Evolutionary conservation across 805 yeast genomes (phyloP), one percentile per base, ranked within the genome.

Genomic region (Dipodascus albidus): DNA sequence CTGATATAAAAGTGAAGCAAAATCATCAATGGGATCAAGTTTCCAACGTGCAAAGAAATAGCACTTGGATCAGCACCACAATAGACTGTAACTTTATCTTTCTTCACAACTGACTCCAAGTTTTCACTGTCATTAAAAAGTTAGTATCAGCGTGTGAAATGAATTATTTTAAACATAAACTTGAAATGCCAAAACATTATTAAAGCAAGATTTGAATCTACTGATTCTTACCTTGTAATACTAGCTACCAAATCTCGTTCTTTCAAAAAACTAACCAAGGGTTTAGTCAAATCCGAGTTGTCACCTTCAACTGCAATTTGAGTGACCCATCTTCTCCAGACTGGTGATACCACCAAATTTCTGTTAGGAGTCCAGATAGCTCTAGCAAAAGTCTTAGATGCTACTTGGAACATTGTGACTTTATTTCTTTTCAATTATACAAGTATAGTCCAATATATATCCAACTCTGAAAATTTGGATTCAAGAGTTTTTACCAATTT

Each of bases 51-150:
- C 15, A 93, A 71, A 0, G 97, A 89, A 50, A 65, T 72, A 1
- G 98, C 98, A 0, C 96, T 83, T 1, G 99, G 99, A 64, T 93
- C 99, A 0, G 96, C 97, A 9, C 99, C 99, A 66, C 96, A 84
- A 67, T 91, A 91, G 4, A 88, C 67, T 8, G 82, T 81, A 11
- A 85, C 60, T 58, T 73, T 75, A 35, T 67, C 59, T 8, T 61
- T 62, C 2, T 60, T 52, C 2, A 55, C 50, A n/a, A 51, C 49
- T 3, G 35, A 14, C 22, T 55, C 54, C 14, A 57, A 50, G 2
- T 48, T 48, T 3, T 57, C 59, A 23, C 62, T 58, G 8, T 23
- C 8, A 11, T 27, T n/a, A 11, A 11, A 38, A 31, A 9, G 38
- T 38, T 17, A 38, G 44, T 38, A 4, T 38, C 44, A 38, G 44